Conservation (phyloP, 164 flowering plant genomes). For the Taxillus chinensis region DNA sequence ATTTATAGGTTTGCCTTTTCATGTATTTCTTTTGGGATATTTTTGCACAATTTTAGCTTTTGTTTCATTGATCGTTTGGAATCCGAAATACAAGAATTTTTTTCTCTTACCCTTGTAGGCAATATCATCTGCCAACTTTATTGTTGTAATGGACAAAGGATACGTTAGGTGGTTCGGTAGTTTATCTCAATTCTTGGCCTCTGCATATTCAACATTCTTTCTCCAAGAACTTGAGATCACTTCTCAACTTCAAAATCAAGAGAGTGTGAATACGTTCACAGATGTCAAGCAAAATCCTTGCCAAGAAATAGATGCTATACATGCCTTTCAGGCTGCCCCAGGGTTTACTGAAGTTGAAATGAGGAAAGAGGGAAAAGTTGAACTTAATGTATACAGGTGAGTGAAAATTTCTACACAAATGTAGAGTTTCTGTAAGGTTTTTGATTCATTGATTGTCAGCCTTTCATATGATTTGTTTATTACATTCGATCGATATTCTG, state of each 20-base stretch:
- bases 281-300: conserved; percentile 12
- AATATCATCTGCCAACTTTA: conserved; percentile 64
- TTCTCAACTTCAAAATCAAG: conserved; percentile 17
- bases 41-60: no score
- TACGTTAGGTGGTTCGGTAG: conserved; percentile 64
- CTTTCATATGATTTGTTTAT: background rate
- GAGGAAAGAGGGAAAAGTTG: conserved; percentile 82
- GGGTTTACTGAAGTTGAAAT: conserved; percentile 45
- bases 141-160: conserved; percentile 83
- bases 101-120: conserved; percentile 37
- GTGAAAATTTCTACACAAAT: conserved; percentile 9
- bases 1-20: no score
- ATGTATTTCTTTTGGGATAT: no score
- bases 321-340: conserved; percentile 24
- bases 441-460: no score
- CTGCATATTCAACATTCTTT: conserved; percentile 33
- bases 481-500: conserved; percentile 9
- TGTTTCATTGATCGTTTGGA: no score
- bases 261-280: conserved; percentile 8
- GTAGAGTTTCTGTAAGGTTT: background rate
- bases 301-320: conserved; percentile 15
- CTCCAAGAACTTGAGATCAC: conserved; percentile 22
- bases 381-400: conserved; percentile 63
- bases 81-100: no score
- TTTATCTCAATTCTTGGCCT: conserved; percentile 35